Base-by-base conservation (phyloP, 768 basidiomycete genomes). In the Tricholoma bakamatsutake region DNA sequence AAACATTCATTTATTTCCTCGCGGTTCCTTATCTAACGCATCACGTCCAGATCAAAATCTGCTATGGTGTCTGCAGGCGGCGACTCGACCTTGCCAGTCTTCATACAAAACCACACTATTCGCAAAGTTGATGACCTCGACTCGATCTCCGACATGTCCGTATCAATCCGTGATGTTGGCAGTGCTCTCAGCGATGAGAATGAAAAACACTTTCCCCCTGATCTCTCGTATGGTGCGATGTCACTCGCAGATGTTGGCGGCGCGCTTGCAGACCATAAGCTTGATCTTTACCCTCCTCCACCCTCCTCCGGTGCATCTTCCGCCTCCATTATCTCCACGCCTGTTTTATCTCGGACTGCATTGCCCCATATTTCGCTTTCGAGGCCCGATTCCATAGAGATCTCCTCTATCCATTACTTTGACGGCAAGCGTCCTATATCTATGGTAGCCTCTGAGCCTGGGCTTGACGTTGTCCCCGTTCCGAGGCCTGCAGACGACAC, bases 91-190 rank as follows among this genome's bases (percentile, higher is more conserved):
- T 61, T 77, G 56, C 80, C 81, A n/a, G 70, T 80, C 53, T 72
- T 74, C 56, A 72, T 82, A 42, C 74, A 76, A 55, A 70, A 70
- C 28, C 73, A 74, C 48, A 71, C 73, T 53, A 64, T 80, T 49
- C 71, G 70, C 59, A 79, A 77, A 60, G 78, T 73, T 52, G 77
- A 78, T 55, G 80, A 80, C 5, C 55, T 80, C 13, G 69, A 72
- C 37, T 83, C 82, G 0, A 73, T 79, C 65, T 75, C 76, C 30
- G 71, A 74, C 56, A 64, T 78, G 50, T 78, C 78, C 12, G 61
- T 63, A 15, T 71, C 70, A 6, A 66, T 76, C 62, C 46, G 15
- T 2, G 45, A 46, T 28, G 27, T 13, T 9, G 5, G 17, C 10
- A 67, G 34, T 12, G 61, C 68, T 40, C 59, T 76, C 27, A 50